These are phyloP conservation scores for Astrothelium subdiscretum DNA, from an alignment of 495 filamentous ascomycete genomes.

Conservation along the genomic window DNA sequence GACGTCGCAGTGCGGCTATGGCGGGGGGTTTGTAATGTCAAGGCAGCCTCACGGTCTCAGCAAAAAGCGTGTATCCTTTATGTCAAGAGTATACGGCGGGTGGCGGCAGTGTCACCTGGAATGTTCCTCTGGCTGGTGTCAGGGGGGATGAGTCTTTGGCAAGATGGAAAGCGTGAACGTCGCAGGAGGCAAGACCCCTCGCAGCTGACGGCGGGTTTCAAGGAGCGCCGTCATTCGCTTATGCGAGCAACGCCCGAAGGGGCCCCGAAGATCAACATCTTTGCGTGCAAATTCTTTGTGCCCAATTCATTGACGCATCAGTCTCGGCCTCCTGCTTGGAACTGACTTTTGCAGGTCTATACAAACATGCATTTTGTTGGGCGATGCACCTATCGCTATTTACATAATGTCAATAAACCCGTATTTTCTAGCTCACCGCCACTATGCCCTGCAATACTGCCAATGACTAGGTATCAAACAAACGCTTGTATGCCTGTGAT, in stretches of 20 bases:
- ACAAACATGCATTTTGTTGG: too few relatives aligned
- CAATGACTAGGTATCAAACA: too few relatives aligned
- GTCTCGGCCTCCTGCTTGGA: too few relatives aligned
- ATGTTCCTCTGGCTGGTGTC: constrained; percentile 41
- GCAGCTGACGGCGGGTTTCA: not conserved
- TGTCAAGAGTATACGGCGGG: not conserved
- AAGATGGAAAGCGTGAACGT: constrained; percentile 48
- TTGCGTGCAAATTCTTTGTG: too few relatives aligned
- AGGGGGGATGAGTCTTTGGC: constrained; percentile 53
- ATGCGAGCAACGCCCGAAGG: not conserved
- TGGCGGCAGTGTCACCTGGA: too few relatives aligned
- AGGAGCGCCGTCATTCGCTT: not conserved
- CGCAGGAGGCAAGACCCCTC: constrained; percentile 42
- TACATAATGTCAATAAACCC: too few relatives aligned
- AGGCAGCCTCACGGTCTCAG: not conserved
- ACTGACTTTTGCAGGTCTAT: too few relatives aligned
- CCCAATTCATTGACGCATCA: too few relatives aligned
- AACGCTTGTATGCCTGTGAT: constrained; percentile 63
- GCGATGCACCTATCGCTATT: too few relatives aligned
- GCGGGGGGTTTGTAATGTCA: not conserved
- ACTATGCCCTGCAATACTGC: too few relatives aligned
- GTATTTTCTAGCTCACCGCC: too few relatives aligned
- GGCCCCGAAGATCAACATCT: too few relatives aligned
- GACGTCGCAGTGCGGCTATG: not conserved
- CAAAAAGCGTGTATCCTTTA: not conserved